Percentiles rank a stretch among this genome's conserved stretches.
Evolutionary conservation across 2,329 filamentous ascomycete species (phyloP).

Genomic region (Fusarium sp.): DNA sequence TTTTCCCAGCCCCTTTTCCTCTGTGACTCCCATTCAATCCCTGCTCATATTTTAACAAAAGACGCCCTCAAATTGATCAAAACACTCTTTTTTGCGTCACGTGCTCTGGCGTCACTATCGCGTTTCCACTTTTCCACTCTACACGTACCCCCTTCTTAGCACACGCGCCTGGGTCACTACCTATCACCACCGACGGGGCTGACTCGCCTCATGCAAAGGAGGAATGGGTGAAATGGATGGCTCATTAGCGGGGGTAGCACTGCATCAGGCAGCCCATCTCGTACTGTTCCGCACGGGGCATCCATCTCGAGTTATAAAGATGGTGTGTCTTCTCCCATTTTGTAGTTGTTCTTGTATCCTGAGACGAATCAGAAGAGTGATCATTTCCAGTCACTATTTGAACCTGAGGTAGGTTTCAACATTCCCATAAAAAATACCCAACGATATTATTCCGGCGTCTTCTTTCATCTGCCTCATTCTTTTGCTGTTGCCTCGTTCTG

Average conservation of each 20-base stretch:
- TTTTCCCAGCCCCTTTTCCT: slow-evolving; percentile 25
- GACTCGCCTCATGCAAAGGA: slow-evolving; percentile 33
- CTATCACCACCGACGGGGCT: slow-evolving; percentile 36
- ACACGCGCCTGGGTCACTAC: slow-evolving; percentile 32
- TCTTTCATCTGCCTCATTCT: slow-evolving; percentile 24
- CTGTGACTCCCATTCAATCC: slow-evolving; percentile 21
- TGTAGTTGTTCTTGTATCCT: not conserved
- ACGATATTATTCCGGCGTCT: slow-evolving; percentile 20
- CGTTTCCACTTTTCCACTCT: not conserved
- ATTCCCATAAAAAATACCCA: not conserved
- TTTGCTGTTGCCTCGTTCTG: slow-evolving; percentile 20
- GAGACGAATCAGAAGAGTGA: slow-evolving; percentile 34
- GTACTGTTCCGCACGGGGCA: slow-evolving; percentile 36
- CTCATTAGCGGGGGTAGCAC: slow-evolving; percentile 28
- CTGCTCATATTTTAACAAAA: slow-evolving; percentile 3
- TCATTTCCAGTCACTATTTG: slow-evolving; percentile 25
- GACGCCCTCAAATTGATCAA: slow-evolving; percentile 14
- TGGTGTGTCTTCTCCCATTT: slow-evolving; percentile 17
- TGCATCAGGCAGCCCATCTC: slow-evolving; percentile 34
- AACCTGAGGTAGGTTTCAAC: slow-evolving; percentile 47
- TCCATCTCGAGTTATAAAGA: slow-evolving; percentile 41
- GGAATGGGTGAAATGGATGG: not conserved
- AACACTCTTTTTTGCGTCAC: slow-evolving; percentile 17
- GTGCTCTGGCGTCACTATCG: slow-evolving; percentile 26
- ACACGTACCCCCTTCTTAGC: slow-evolving; percentile 15